Conservation (phyloP, 2,329 filamentous ascomycete species). For the Colletotrichum zoysiae region DNA sequence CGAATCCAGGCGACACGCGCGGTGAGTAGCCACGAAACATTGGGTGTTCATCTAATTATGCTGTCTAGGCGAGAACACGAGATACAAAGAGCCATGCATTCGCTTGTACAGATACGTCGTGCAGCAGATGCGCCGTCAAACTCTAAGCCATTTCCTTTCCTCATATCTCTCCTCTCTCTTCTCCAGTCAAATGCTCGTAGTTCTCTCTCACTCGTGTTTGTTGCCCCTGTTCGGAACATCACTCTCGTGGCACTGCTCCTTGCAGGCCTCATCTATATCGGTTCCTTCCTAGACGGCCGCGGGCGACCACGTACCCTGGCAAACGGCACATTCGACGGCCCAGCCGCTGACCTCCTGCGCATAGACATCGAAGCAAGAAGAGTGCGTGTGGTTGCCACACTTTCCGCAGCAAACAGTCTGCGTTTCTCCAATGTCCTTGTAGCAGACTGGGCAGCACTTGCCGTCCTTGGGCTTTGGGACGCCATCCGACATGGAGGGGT, state of each 20-base stretch:
- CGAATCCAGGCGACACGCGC: too few relatives aligned
- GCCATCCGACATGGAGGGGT: slow-evolving; percentile 34
- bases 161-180: background rate
- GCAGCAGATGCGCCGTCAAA: background rate
- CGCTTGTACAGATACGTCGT: background rate
- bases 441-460: slow-evolving; percentile 35
- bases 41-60: background rate
- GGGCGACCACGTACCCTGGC: slow-evolving; percentile 20
- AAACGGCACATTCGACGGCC: slow-evolving; percentile 27
- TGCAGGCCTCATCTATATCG: background rate
- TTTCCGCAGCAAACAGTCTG: slow-evolving; percentile 19
- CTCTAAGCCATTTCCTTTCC: background rate
- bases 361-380: slow-evolving; percentile 28
- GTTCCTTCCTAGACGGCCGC: background rate
- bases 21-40: background rate
- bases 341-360: slow-evolving; percentile 4
- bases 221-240: background rate
- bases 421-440: slow-evolving; percentile 16
- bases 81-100: background rate
- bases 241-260: background rate
- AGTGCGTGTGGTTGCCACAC: slow-evolving; percentile 36
- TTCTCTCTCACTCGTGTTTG: background rate
- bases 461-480: slow-evolving; percentile 23
- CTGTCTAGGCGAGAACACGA: background rate
- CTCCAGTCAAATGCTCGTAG: background rate